These are phyloP conservation scores for Purshia tridentata DNA, from an alignment of 306 rosid genomes.

Conservation along the genomic window DNA sequence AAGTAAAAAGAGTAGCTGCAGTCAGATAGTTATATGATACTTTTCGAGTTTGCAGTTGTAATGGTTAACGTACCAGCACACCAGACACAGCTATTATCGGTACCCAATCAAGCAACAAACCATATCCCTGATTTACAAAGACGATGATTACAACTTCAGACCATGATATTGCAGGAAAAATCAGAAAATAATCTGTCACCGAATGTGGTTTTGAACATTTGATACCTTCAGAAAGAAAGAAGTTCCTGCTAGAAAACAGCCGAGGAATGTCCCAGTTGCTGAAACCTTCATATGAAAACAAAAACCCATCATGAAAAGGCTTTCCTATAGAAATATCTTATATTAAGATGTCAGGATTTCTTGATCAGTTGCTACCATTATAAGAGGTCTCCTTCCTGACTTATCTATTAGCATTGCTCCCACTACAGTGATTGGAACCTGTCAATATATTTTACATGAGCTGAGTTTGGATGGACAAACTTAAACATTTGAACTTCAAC, in stretches of 20 bases:
- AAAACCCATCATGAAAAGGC: neutral
- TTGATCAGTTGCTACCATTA: slow-evolving; percentile 34
- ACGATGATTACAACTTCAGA: slow-evolving; percentile 4
- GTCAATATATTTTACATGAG: slow-evolving; percentile 11
- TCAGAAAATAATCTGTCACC: neutral
- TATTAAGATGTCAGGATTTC: neutral
- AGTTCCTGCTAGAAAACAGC: slow-evolving; percentile 47
- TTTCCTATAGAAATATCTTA: neutral
- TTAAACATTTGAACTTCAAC: neutral
- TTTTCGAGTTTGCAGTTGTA: slow-evolving; percentile 6
- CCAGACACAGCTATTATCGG: slow-evolving; percentile 38
- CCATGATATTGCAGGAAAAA: neutral
- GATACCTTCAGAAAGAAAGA: slow-evolving; percentile 46
- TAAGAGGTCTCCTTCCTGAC: slow-evolving; percentile 52
- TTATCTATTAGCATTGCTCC: slow-evolving; percentile 47
- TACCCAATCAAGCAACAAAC: slow-evolving; percentile 32
- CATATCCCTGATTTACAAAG: slow-evolving; percentile 25
- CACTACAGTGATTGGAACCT: slow-evolving; percentile 48
- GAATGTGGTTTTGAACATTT: neutral
- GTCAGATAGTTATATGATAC: neutral
- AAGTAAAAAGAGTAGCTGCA: neutral
- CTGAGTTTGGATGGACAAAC: neutral
- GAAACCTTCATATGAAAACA: slow-evolving; percentile 43
- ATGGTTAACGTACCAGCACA: slow-evolving; percentile 30
- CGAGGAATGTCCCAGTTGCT: slow-evolving; percentile 51